phyloP scores from a whole-genome alignment of 2,329 filamentous ascomycete species.

The Xylariaceae sp. region DNA sequence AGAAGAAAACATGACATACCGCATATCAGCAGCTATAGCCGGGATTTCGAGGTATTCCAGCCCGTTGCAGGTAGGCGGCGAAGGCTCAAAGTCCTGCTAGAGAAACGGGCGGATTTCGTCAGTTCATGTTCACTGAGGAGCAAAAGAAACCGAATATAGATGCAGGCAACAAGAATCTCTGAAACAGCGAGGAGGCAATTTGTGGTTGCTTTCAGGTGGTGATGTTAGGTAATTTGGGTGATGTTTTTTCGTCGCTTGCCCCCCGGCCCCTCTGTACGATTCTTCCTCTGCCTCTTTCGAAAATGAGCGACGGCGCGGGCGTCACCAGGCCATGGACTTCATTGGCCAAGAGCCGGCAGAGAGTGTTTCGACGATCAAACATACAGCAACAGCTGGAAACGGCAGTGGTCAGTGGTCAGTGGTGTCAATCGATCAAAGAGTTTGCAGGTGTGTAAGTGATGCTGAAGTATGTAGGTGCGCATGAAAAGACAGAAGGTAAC shows the following conservation, averaged over 20 bases:
- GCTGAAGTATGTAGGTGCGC: neutral
- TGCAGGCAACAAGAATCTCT: conserved; percentile 14
- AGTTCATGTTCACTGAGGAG: conserved; percentile 28
- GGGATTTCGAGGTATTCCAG: conserved; percentile 55
- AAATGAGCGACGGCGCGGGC: conserved; percentile 21
- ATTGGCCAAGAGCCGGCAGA: conserved; percentile 23
- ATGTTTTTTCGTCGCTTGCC: conserved; percentile 2
- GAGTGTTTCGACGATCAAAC: conserved; percentile 20
- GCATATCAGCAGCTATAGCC: conserved; percentile 50
- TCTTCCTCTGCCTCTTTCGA: conserved; percentile 10
- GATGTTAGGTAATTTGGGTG: conserved; percentile 8
- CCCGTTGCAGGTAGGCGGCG: conserved; percentile 47
- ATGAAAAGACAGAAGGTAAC: too few species aligned
- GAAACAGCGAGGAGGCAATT: conserved; percentile 15
- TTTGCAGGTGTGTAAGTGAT: neutral
- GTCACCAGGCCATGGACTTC: conserved; percentile 30
- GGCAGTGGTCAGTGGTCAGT: conserved; percentile 24
- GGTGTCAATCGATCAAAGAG: too few species aligned
- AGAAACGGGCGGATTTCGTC: conserved; percentile 32
- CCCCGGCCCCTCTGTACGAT: conserved; percentile 1
- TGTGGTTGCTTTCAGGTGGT: conserved; percentile 5
- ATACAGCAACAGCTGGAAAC: conserved; percentile 21
- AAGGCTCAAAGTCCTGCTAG: conserved; percentile 55
- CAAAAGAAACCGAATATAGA: conserved; percentile 6
- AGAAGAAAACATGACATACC: conserved; percentile 40